Evolutionary conservation across 2,329 filamentous ascomycete genomes (phyloP), one percentile per base, ranked within the genome.

Genomic region (Stromatinia cepivora): DNA sequence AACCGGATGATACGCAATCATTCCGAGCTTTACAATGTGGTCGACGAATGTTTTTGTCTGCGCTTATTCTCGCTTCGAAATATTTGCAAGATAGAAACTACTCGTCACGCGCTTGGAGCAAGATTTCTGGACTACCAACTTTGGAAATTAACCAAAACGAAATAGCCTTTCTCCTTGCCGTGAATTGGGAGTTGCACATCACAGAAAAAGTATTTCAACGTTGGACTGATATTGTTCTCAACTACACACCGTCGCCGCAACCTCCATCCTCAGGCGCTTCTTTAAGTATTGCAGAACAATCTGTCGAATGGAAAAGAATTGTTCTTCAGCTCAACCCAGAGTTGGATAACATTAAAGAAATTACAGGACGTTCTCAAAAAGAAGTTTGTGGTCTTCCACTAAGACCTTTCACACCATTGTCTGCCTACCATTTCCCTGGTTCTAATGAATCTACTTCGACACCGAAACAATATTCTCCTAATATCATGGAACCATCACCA

Each of bases 81-180:
- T 99, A 98, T 79, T 84, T 99, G 59, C 95, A 99, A 81, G 95
- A 99, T 79, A 90, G 94, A 75, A 99, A 98, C 82, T 99, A 97
- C 81, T 98, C 95, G 20, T 93, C 95, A 62, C 90, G 94, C 69
- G 95, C 95, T 54, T 99, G 95, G 95, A 98, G 94, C 81, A 98
- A 97, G 84, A 99, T 99, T 75, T 98, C 95, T 25, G 95, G 95
- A n/a, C 84, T 99, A 69, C 93, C 92, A 79, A 94, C 93, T 4
- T 84, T 87, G 69, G 95, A 99, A 81, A 98, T 99, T 81, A 98
- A 98, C 81, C 91, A 93, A 78, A 98, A 98, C 79, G 95, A 99
- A 82, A 90, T 96, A 80, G 89, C 92, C 25, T 99, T 98, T 79
- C 86, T 99, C 59, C 83, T 90, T 71, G 92, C 94, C 58, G 92